Base-by-base conservation (phyloP, 768 basidiomycete genomes). In the Chalciporus pseudorubinellus region DNA sequence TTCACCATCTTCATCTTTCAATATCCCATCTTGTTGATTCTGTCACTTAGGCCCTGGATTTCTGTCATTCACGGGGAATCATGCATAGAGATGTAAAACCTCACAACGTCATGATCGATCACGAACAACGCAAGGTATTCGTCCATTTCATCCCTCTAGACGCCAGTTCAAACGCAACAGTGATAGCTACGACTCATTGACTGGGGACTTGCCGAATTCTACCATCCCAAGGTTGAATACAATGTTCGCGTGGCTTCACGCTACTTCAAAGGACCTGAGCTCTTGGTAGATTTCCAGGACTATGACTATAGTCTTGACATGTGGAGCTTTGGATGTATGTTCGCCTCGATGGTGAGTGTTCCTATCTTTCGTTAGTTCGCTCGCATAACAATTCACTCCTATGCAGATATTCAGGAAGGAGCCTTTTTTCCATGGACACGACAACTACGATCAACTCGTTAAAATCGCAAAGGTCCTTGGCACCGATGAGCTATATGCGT, bases 271-370 rank as follows among this genome's bases (percentile, higher is more conserved):
- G 95, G 95, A 1, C 95, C 95, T 6, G 95, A 98, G 71, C 76
- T 98, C 51, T 76, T 98, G 51, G 94, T 98, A 53, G 95, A 98
- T 70, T 98, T 97, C 76, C 95, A 97, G 69, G 93, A 97, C 68
- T 98, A 98, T 59, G 95, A 98, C 70, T 97, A 97, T 68, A 92
- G 89, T 70, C 73, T 98, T 61, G 95, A 98, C 69, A 92, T 98
- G 92, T 98, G 95, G 95, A 94, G 92, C 73, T 86, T 90, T 65
- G 95, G 95, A 16, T 98, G 95, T 68, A 98, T 95, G 93, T 97
- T 95, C 70, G 95, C 95, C 9, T 93, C 91, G 16, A 98, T 98
- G 95, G 95, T 95, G 65, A 59, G 79, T 29, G 38, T 18, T 61
- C 33, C 43, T 18, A 40, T 38, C 8, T 11, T 38, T 5, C n/a